Base-by-base conservation (phyloP, 257 asterid species). In the Paraleonurus japonicus region DNA sequence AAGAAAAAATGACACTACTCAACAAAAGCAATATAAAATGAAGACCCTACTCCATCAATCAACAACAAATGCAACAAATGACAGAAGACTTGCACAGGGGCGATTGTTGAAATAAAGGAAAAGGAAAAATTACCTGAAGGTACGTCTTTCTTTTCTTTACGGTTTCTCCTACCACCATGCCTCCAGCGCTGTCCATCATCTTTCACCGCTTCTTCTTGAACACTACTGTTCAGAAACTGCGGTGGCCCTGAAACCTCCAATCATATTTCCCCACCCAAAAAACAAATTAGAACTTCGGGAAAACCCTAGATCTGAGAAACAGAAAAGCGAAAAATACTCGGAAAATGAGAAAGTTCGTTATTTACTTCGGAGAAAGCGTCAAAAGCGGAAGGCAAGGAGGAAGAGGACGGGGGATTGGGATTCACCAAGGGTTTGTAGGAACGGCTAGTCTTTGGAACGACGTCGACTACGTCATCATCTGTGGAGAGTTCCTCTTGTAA, bases 211-310 rank as follows among this genome's bases (percentile, higher is more conserved):
- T 87, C 92, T 74, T 84, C 96, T 63, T 87, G 74, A 65, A 85
- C 87, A 51, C 77, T 70, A 43, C 83, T 81, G 82, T 94, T 91
- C 83, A 94, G 83, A 70, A 94, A 94, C 85, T 89, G 85, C 74
- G 99, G 99, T 26, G 99, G 99, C 63, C 89, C 96, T 35, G 87
- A 78, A 85, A 94, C 81, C 99, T 94, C 58, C 80, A 76, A 67
- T 45, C 45, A 28, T 11, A 30, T 61, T 39, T 20, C 32, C 61
- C 72, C 50, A 23, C 27, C 23, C 16, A 58, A 55, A 51, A 10
- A 15, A 30, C 22, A 9, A 65, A 6, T 19, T 19, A 32, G 26
- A 3, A 55, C 11, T n/a, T 45, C 5, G 26, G 55, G 39, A 67
- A 69, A 61, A 74, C 73, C 76, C 83, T 76, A 73, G 79, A 30